Evolutionary conservation across 352 stramenopile genomes (phyloP), one percentile per base, ranked within the genome.

Genomic region (Phytophthora pisi): DNA sequence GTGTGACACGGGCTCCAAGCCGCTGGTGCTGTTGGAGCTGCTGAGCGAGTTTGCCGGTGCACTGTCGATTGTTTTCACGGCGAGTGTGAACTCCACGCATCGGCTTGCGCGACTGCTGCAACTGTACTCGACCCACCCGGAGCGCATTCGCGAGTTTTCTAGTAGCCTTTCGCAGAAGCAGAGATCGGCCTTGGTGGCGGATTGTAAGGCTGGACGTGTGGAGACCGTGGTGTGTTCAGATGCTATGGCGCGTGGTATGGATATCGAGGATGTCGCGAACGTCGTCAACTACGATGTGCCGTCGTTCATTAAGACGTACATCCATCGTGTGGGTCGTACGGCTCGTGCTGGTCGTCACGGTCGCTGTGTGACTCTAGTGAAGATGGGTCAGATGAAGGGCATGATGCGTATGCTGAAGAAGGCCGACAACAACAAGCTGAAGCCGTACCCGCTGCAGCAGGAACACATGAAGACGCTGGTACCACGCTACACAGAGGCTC

Each of bases 251-350:
- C 90, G 95, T 51, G 95, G 95, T 68, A 97, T 98, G 78, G 94
- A 98, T 75, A 93, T 98, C 51, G 82, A 95, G 9, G 87, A 92
- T 62, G 88, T 98, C 24, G 84, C 82, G 7, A 90, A 96, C 61
- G 96, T 99, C 5, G 74, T 99, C 56, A 98, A 99, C 79, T 99
- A 98, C 68, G 91, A 98, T 64, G 78, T 97, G 36, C 95, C 96
- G 51, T 88, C 79, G 3, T 93, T 97, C 65, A 76, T 96, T 60
- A 97, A 97, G 72, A 98, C 91, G 58, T 99, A 96, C 66, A 94
- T 96, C 58, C 89, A 96, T 70, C 87, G 89, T 38, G 89, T 95
- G 6, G 89, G 89, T 45, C 87, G 89, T 50, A 95, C 89, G 1
- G 89, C 89, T 36, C 84, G 89, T 77, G 89, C 89, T 49, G 89